phyloP scores from a whole-genome alignment of 805 yeast genomes.

The Torulaspora gathmanii region DNA sequence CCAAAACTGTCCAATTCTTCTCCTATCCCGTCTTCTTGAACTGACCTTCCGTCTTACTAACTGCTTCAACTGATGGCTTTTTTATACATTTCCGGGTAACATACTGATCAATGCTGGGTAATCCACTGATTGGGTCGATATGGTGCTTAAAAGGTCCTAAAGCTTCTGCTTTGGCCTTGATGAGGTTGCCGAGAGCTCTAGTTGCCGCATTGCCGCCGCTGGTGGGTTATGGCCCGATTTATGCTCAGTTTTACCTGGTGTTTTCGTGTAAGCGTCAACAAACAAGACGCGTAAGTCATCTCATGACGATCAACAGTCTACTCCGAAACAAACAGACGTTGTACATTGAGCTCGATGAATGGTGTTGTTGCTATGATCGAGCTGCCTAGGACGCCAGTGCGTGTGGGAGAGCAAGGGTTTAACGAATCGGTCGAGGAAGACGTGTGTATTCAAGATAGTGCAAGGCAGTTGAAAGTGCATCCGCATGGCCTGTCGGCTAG shows the following conservation, averaged over 20 bases:
- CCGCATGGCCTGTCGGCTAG: slow-evolving; percentile 20
- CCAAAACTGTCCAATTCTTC: background rate
- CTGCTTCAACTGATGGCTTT: background rate
- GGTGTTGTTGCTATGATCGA: background rate
- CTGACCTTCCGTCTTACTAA: background rate
- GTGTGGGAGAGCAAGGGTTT: background rate
- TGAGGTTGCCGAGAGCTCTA: background rate
- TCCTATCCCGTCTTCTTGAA: background rate
- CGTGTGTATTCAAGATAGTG: background rate
- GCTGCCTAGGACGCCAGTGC: slow-evolving; percentile 13
- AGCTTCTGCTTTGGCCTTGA: background rate
- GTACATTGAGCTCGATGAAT: background rate
- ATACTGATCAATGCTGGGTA: background rate
- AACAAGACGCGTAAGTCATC: slow-evolving; percentile 6
- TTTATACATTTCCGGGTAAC: slow-evolving; percentile 11
- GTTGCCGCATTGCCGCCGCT: background rate
- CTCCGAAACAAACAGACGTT: background rate
- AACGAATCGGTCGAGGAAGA: background rate
- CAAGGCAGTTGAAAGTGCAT: slow-evolving; percentile 12
- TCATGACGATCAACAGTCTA: background rate
- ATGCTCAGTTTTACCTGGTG: background rate
- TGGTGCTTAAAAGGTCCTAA: background rate
- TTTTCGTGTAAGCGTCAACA: slow-evolving; percentile 4
- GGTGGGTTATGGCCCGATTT: background rate
- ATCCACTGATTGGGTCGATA: background rate